Conservation (phyloP, 2,329 filamentous ascomycete species). For the Ascochyta clinopodiicola region DNA sequence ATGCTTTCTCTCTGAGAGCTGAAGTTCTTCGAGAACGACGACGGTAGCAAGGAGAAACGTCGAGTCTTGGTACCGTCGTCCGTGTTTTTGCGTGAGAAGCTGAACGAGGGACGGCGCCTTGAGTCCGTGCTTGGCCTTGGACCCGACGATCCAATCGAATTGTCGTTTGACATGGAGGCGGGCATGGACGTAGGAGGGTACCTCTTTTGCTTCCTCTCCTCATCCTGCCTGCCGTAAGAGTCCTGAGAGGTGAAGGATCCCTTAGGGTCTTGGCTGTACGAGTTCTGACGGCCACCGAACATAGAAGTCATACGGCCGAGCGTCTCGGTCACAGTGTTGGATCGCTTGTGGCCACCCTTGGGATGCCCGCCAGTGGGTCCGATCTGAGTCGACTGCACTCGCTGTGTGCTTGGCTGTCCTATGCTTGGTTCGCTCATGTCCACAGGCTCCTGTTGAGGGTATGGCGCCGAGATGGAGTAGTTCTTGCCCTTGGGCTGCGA, state of each 20-base stretch:
- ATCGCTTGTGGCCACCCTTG: conserved; percentile 67
- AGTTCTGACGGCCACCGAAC: conserved; percentile 65
- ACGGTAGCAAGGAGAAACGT: conserved; percentile 59
- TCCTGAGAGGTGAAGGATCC: conserved; percentile 52
- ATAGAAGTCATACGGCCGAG: conserved; percentile 82
- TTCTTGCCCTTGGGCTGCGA: conserved; percentile 75
- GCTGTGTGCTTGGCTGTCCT: conserved; percentile 66
- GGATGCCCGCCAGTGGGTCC: conserved; percentile 24
- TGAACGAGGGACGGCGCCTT: conserved; percentile 57
- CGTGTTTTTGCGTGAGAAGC: conserved; percentile 56
- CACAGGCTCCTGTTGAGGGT: conserved; percentile 58
- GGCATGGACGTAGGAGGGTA: conserved; percentile 95
- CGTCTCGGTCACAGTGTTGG: conserved; percentile 71
- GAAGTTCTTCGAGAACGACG: conserved; percentile 56
- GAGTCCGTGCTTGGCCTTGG: conserved; percentile 58
- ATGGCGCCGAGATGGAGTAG: conserved; percentile 74
- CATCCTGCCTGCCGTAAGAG: conserved; percentile 50
- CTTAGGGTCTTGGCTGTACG: conserved; percentile 39
- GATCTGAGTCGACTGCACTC: conserved; percentile 58
- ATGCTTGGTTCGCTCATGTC: conserved; percentile 55
- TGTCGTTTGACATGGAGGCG: conserved; percentile 68
- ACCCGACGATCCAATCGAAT: conserved; percentile 49
- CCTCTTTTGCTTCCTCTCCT: conserved; percentile 67
- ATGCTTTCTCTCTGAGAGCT: conserved; percentile 47
- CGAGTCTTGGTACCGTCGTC: conserved; percentile 50